phyloP scores from a whole-genome alignment of 2,329 filamentous ascomycete species.

The Bertia moriformis region DNA sequence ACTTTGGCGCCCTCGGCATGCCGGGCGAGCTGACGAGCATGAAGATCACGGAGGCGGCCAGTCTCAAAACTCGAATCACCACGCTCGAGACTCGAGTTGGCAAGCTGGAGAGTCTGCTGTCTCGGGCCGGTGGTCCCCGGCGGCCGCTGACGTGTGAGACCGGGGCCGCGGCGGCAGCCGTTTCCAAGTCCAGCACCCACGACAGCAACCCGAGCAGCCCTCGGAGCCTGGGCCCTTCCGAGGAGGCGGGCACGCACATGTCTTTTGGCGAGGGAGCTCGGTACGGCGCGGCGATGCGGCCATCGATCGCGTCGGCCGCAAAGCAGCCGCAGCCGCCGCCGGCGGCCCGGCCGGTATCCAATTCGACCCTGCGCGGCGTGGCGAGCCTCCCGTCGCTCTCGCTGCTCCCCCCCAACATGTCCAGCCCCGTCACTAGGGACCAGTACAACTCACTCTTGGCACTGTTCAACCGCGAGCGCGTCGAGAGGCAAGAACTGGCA shows the following conservation, averaged over 20 bases:
- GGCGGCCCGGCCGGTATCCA: constrained; percentile 14
- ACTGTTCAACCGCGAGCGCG: constrained; percentile 40
- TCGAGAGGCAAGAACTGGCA: constrained; percentile 38
- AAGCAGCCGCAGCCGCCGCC: constrained; percentile 9
- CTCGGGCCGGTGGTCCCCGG: not conserved
- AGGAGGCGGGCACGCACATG: not conserved
- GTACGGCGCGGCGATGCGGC: constrained; percentile 10
- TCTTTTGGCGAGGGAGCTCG: not conserved
- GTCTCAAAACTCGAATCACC: constrained; percentile 21
- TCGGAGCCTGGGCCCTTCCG: not conserved
- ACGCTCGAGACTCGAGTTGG: constrained; percentile 36
- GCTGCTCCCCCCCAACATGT: constrained; percentile 15
- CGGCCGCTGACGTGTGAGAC: too few relatives aligned
- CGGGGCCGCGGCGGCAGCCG: too few relatives aligned
- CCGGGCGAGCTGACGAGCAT: constrained; percentile 29
- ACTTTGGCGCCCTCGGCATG: constrained; percentile 32
- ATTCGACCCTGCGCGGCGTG: constrained; percentile 29
- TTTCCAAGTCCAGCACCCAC: not conserved
- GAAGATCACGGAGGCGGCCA: constrained; percentile 22
- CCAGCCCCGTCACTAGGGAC: constrained; percentile 21
- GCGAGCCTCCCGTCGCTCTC: constrained; percentile 27
- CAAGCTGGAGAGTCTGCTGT: constrained; percentile 32
- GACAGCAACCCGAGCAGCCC: not conserved
- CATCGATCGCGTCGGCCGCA: too few relatives aligned
- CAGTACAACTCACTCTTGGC: constrained; percentile 33